Base-by-base conservation (phyloP, 495 filamentous ascomycete genomes). In the Talaromyces adpressus region DNA sequence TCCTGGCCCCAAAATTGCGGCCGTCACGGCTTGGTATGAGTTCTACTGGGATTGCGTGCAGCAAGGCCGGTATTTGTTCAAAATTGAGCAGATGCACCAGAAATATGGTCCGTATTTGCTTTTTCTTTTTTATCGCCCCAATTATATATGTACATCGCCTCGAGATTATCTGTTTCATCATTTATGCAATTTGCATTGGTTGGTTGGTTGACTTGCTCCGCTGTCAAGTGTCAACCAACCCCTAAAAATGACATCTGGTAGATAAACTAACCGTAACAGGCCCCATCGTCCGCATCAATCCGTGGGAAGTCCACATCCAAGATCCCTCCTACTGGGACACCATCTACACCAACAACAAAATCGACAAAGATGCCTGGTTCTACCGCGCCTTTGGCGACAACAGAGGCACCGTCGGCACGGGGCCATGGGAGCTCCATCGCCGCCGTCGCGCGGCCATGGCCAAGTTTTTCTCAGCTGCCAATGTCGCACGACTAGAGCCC, bases 251-350 rank as follows among this genome's bases (percentile, higher is more conserved):
- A 41, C 36, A 41, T 41, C 4, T 41, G 36, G 29, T 30, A 30
- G 29, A 36, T 11, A 64, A 64, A 68, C 30, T 18, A 58, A 29
- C 65, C 25, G 53, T 34, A 20, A 32, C 52, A 83, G 82, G 81
- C 0, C 81, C 84, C 1, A 81, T 85, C 53, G 68, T 85, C 11
- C 77, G 84, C 6, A 74, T 86, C 53, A 79, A 71, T 36, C 84
- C 84, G 0, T 56, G 72, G 14, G 82, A 86, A 64, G 63, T 87
- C 2, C 79, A 81, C 60, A 70, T 77, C 59, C 73, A 73, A 39
- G 77, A 79, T 20, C 63, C 73, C 0, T 61, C 60, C n/a, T 78
- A 70, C 36, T 78, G 75, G 61, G 71, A 75, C 6, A 70, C 72
- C 12, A 72, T 79, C 8, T 77, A 74, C n/a, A 62, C 75, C 22